phyloP scores from a whole-genome alignment of 306 rosid species.

The Hippophae rhamnoides region DNA sequence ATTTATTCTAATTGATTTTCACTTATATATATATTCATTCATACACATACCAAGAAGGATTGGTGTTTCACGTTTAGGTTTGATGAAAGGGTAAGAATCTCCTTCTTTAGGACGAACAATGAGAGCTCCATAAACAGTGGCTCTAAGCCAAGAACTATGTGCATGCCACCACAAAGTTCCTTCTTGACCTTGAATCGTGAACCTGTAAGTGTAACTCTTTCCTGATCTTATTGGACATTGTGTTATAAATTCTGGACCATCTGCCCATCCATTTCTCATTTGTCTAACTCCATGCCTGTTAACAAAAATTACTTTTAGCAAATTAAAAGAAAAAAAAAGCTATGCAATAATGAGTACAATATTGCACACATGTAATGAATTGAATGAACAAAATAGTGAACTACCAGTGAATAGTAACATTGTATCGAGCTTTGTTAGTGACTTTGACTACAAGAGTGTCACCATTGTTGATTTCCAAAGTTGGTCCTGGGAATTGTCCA shows the following conservation, averaged over 20 bases:
- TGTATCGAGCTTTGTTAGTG: conserved; percentile 76
- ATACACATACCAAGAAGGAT: conserved; percentile 54
- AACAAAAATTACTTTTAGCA: no score
- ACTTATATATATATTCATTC: not conserved
- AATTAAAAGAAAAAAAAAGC: no score
- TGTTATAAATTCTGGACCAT: conserved; percentile 90
- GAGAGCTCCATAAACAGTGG: conserved; percentile 82
- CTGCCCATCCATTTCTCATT: conserved; percentile 89
- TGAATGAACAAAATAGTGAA: no score
- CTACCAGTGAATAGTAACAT: conserved; percentile 81
- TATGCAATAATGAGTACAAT: no score
- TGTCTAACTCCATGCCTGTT: conserved; percentile 86
- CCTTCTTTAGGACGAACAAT: conserved; percentile 67
- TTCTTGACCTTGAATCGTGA: conserved; percentile 73
- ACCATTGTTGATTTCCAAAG: conserved; percentile 73
- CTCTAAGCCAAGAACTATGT: conserved; percentile 93
- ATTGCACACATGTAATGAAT: not conserved
- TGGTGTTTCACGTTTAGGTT: conserved; percentile 56
- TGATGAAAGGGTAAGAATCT: conserved; percentile 61
- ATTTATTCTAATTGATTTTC: not conserved
- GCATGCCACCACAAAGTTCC: conserved; percentile 99
- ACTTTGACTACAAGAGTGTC: conserved; percentile 73
- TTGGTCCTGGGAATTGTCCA: conserved; percentile 86
- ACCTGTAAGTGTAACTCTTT: conserved; percentile 67
- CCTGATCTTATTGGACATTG: conserved; percentile 95